Conservation (phyloP, 1,284 basidiomycete genomes). For the Taiwanofungus camphoratus region DNA sequence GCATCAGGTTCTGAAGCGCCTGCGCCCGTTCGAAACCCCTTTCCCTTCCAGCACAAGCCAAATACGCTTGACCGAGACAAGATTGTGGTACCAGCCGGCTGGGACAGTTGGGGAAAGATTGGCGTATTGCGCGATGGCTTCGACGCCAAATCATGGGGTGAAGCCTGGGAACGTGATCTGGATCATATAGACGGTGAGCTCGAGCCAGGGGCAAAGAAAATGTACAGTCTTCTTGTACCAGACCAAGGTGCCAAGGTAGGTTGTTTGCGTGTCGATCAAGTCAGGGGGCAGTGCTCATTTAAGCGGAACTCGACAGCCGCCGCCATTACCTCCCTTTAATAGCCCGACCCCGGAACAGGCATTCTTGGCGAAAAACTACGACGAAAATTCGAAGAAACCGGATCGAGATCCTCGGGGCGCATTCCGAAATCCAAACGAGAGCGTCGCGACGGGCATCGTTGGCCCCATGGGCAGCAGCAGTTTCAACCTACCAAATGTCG, state of each 20-base stretch:
- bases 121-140: conserved; percentile 87
- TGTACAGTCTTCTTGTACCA: conserved; percentile 60
- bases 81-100: conserved; percentile 89
- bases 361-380: conserved; percentile 85
- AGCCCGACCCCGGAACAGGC: conserved; percentile 78
- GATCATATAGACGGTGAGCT: conserved; percentile 36
- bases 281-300: not conserved
- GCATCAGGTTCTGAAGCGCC: conserved; percentile 39
- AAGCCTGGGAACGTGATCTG: conserved; percentile 77
- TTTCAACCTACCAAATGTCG: conserved; percentile 80
- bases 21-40: conserved; percentile 64
- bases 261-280: not conserved
- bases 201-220: conserved; percentile 46
- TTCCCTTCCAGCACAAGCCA: conserved; percentile 82
- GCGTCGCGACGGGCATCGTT: conserved; percentile 65
- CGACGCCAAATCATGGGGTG: conserved; percentile 75
- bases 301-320: conserved; percentile 37
- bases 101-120: conserved; percentile 99
- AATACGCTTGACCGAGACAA: conserved; percentile 91
- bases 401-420: conserved; percentile 84
- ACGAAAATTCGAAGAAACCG: conserved; percentile 82
- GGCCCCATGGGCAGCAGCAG: conserved; percentile 84
- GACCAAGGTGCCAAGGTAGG: conserved; percentile 68
- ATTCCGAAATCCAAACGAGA: conserved; percentile 69
- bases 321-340: conserved; percentile 68